Evolutionary conservation across 768 basidiomycete genomes (phyloP).

Genomic region (Mycena olivaceomarginata): DNA sequence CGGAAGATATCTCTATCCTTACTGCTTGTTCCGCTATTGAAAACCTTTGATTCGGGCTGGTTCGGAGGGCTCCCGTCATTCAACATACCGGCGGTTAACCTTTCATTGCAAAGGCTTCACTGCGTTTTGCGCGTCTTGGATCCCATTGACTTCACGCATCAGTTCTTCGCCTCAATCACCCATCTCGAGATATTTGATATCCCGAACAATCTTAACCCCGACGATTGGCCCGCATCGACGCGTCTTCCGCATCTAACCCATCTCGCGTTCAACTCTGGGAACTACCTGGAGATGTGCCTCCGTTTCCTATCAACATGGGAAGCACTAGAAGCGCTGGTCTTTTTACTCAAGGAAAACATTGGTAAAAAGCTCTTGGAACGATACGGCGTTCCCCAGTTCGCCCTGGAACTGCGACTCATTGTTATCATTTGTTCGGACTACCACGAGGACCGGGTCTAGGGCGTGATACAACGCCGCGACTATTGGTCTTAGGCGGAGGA

Average conservation of each 20-base stretch:
- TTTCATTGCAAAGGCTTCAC: slow-evolving; percentile 55
- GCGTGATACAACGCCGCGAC: neutral
- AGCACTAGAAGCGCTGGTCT: neutral
- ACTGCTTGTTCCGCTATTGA: neutral
- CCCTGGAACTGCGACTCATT: neutral
- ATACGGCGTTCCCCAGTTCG: neutral
- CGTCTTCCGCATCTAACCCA: neutral
- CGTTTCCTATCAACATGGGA: neutral
- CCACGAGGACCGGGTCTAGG: neutral
- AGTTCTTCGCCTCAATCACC: neutral
- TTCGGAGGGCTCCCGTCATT: too few relatives aligned
- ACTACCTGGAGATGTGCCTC: neutral
- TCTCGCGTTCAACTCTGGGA: neutral
- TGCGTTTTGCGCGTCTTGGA: neutral
- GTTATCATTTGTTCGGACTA: neutral
- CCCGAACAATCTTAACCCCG: neutral
- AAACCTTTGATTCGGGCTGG: neutral
- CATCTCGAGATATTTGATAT: neutral
- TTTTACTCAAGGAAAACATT: neutral
- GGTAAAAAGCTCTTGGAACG: neutral
- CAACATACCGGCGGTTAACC: slow-evolving; percentile 39
- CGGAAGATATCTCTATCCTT: neutral
- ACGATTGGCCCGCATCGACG: neutral
- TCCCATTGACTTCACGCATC: too few relatives aligned
- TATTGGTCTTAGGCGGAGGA: neutral